Evolutionary conservation across 2,329 filamentous ascomycete species (phyloP), one percentile per base, ranked within the genome.

Genomic region (Lasiodiplodia sp.): DNA sequence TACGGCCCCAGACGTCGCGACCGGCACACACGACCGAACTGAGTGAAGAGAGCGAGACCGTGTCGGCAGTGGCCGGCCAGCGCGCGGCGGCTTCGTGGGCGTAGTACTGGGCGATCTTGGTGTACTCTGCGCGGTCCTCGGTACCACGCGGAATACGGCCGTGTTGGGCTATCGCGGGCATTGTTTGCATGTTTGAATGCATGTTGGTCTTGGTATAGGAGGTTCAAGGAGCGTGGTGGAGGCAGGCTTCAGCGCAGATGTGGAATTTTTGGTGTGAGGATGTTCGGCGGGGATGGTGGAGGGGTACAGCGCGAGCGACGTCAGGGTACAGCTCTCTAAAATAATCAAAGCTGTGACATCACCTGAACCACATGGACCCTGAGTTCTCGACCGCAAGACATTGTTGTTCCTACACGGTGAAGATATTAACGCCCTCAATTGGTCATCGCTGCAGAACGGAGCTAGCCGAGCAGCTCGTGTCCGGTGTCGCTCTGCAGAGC

Each of bases 1-100:
- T 58, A 3, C 91, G 86, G 67, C 88, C 89, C 91, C 91, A 93
- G 58, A 90, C 90, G 76, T 93, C 91, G 40, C 83, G 83, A 31
- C 85, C 87, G n/a, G 85, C 87, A 71, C 81, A 79, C 69, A 88
- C 83, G 10, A 79, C 84, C 68, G 87, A 82, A 69, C 87, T 83
- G 1, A 94, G 86, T 73, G 92, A 89, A 63, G 83, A 83, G 68
- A 93, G 85, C 47, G 84, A 84, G 71, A 94, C 87, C 64, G 75
- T 79, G 72, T 83, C 80, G 14, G 71, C 73, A 25, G 72, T 71
- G 40, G 73, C 69, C 38, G 37, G 72, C 73, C 5, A 74, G 63
- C 49, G 75, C 68, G 4, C 73, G 11, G 70, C 67, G 7, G 70
- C 68, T 52, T 64, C 60, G 55, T 75, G 70, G 11, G 70, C 69